A percentile compares a stretch with the other conserved stretches of the same genome.
Conservation (phyloP, 495 filamentous ascomycete genomes). For the Terfezia boudieri region DNA sequence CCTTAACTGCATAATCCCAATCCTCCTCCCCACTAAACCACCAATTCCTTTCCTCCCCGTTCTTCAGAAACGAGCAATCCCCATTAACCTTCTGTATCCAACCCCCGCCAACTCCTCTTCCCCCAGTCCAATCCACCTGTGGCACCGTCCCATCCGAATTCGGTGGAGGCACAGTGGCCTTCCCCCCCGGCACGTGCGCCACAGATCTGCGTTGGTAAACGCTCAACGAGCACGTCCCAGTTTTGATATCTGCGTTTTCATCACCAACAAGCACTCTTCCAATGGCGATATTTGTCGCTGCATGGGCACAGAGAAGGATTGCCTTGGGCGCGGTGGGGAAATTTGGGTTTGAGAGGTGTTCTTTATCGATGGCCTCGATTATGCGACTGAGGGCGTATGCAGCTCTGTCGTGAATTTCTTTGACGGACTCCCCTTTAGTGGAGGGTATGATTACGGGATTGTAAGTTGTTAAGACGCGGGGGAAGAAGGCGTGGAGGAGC, state of each 20-base stretch:
- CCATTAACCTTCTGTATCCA: constrained; percentile 65
- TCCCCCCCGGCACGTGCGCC: not conserved
- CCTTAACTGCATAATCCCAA: constrained; percentile 10
- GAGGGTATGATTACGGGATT: constrained; percentile 39
- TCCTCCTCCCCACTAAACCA: constrained; percentile 17
- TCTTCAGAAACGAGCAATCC: constrained; percentile 55
- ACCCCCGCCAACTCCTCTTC: constrained; percentile 49
- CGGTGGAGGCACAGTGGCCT: constrained; percentile 7
- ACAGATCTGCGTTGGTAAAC: constrained; percentile 28
- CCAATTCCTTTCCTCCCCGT: constrained; percentile 51
- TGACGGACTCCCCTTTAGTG: constrained; percentile 50
- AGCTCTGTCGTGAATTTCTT: constrained; percentile 55
- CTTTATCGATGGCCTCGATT: constrained; percentile 45
- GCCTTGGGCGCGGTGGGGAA: constrained; percentile 25
- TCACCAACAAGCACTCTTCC: constrained; percentile 56
- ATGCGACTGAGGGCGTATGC: constrained; percentile 46
- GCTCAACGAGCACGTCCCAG: constrained; percentile 67
- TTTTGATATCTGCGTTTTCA: constrained; percentile 52
- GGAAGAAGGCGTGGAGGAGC: constrained; percentile 42
- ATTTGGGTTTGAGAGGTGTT: constrained; percentile 27
- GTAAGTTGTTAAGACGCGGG: constrained; percentile 31
- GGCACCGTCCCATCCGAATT: constrained; percentile 20
- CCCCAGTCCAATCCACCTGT: constrained; percentile 32
- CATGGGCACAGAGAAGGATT: constrained; percentile 73
- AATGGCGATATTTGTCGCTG: constrained; percentile 64